These are phyloP conservation scores for Amaranthus tricolor DNA, from an alignment of 179 eudicot genomes.

Conservation along the genomic window DNA sequence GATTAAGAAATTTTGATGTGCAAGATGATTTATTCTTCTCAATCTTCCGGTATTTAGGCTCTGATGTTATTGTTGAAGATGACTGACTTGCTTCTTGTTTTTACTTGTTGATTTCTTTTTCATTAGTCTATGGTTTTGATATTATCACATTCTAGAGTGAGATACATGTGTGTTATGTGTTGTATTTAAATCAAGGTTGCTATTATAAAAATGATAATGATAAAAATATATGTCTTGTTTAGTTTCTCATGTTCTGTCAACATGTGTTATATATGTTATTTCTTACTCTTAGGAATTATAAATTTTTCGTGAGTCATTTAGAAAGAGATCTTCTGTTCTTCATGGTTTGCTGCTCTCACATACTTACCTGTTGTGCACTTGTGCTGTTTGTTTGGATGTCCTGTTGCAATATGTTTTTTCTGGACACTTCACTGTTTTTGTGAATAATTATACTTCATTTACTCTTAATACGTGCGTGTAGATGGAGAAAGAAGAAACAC, in stretches of 20 bases:
- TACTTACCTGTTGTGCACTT: background rate
- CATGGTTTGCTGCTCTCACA: background rate
- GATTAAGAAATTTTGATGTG: no score
- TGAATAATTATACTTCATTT: background rate
- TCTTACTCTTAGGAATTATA: background rate
- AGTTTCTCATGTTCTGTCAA: background rate
- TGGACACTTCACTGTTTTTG: background rate
- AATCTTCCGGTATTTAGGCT: no score
- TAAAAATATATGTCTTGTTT: background rate
- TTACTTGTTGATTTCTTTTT: background rate
- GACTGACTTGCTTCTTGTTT: background rate
- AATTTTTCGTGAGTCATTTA: background rate
- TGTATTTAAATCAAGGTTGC: background rate
- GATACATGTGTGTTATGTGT: background rate
- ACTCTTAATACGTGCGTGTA: conserved; percentile 7
- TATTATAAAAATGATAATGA: background rate
- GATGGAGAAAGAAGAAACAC: conserved; percentile 29
- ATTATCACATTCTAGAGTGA: background rate
- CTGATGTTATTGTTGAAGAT: no score
- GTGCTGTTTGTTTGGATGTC: background rate
- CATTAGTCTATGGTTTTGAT: background rate
- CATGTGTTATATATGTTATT: background rate
- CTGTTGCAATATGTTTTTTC: background rate
- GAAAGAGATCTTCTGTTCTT: background rate
- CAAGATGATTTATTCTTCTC: no score